Conservation (phyloP, 2,329 filamentous ascomycete species). For the Neurospora sp. region DNA sequence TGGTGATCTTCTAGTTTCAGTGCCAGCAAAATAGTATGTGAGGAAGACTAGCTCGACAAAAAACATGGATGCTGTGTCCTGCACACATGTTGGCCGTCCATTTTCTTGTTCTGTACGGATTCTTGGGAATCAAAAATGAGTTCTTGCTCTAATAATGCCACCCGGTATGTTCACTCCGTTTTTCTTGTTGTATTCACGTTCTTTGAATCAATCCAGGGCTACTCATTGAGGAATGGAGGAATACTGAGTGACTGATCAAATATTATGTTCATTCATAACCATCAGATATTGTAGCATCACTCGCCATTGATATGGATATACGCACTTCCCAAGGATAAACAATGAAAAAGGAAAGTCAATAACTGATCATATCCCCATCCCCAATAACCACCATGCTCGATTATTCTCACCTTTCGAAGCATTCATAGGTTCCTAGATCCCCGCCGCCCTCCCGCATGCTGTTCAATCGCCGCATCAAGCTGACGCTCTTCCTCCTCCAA, state of each 20-base stretch:
- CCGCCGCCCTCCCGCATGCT: constrained; percentile 14
- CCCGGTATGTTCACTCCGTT: not conserved
- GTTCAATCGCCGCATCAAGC: constrained; percentile 47
- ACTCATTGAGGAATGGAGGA: not conserved
- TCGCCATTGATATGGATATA: not conserved
- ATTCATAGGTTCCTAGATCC: constrained; percentile 11
- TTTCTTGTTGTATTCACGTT: not conserved
- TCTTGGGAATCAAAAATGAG: not conserved
- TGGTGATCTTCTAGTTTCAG: not conserved
- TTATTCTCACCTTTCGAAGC: not conserved
- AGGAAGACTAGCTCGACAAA: not conserved
- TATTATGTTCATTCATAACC: not conserved
- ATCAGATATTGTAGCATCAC: not conserved
- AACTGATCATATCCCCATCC: constrained; percentile 7
- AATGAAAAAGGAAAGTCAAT: not conserved
- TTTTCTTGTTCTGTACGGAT: not conserved
- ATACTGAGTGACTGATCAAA: not conserved
- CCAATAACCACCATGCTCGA: not conserved
- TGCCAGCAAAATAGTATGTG: not conserved
- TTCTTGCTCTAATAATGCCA: not conserved
- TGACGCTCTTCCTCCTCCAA: constrained; percentile 49
- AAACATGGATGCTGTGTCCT: not conserved
- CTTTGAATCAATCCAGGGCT: not conserved
- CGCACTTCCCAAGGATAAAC: not conserved
- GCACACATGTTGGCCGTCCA: not conserved